phyloP scores from a whole-genome alignment of 805 yeast genomes.

The Kodamaea fukazawae region DNA sequence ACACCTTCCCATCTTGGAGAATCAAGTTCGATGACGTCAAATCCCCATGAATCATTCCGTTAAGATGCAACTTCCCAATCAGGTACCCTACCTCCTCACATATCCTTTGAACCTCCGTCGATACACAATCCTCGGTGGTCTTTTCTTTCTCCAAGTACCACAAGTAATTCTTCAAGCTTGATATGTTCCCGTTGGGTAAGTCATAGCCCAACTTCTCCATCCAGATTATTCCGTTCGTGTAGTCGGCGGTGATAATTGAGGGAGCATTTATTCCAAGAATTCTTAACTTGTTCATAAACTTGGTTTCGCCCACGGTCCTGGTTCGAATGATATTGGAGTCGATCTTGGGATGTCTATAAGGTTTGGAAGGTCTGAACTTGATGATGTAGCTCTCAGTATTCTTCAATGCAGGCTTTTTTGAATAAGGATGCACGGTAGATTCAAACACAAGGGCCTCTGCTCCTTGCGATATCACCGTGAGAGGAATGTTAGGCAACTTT shows the following conservation, averaged over 20 bases:
- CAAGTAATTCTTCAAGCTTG: conserved; percentile 69
- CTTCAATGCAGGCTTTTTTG: conserved; percentile 23
- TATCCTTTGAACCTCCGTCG: conserved; percentile 40
- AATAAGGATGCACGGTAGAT: conserved; percentile 65
- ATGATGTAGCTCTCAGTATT: conserved; percentile 50
- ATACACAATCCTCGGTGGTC: conserved; percentile 20
- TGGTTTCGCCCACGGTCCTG: conserved; percentile 82
- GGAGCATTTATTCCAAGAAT: conserved; percentile 69
- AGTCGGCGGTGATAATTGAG: conserved; percentile 69
- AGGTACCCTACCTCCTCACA: conserved; percentile 59
- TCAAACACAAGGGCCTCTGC: conserved; percentile 84
- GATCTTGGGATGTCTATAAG: conserved; percentile 83
- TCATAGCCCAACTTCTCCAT: conserved; percentile 73
- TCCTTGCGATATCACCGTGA: conserved; percentile 72
- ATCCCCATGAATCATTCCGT: conserved; percentile 90
- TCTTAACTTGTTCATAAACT: conserved; percentile 58
- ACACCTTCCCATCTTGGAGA: conserved; percentile 46
- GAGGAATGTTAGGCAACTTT: conserved; percentile 46
- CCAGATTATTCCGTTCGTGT: conserved; percentile 77
- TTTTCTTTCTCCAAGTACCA: conserved; percentile 53
- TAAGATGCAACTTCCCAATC: conserved; percentile 68
- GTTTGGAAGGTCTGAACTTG: conserved; percentile 85
- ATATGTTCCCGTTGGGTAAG: conserved; percentile 49
- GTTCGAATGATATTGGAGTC: conserved; percentile 75
- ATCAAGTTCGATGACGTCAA: conserved; percentile 87